Evolutionary conservation across 305 asterid species (phyloP), one percentile per base, ranked within the genome.

Genomic region (Solanum aculeatissimum): DNA sequence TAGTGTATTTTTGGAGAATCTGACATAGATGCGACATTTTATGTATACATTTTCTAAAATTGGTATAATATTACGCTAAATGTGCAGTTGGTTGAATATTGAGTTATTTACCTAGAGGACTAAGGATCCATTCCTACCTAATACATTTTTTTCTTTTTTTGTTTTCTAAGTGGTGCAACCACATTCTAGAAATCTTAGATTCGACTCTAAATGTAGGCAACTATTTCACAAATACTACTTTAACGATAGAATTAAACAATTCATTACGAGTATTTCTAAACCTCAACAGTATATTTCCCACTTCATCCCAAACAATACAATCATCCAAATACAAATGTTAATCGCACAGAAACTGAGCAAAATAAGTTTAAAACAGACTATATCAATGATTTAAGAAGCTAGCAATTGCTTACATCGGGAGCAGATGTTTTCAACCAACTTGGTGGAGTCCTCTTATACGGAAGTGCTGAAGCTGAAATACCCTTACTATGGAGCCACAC

Each of bases 391-490:
- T 42, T 12, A 35, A 15, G 12, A 58, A 54, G 77, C 14, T 32
- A 68, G 23, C 9, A 7, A 29, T 13, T 21, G 25, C 85, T 8
- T 86, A 88, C 90, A 81, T 88, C 88, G 25, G 83, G 86, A 81
- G 90, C 49, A 65, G 88, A 83, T 27, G 81, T 85, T 65, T 89
- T 89, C 23, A 87, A 85, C 91, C 89, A 89, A 66, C 87, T 89
- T 2, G 88, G 91, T 14, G 89, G 88, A 65, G 91, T 89, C 38
- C 89, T 81, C 82, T 87, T 87, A 74, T 87, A 89, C 4, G 91
- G 91, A 40, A 89, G 84, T 23, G 90, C 91, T 27, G 91, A 89
- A 47, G 88, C 88, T 38, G 87, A 89, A 54, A 89, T 85, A 82
- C 90, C 91, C 88, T 89, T 89, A n/a, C 91, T 89, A 81, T 35